A percentile compares a stretch with the other conserved stretches of the same genome.
Evolutionary conservation across 441 rosid genomes (phyloP).

Genomic region (Melastoma candidum): DNA sequence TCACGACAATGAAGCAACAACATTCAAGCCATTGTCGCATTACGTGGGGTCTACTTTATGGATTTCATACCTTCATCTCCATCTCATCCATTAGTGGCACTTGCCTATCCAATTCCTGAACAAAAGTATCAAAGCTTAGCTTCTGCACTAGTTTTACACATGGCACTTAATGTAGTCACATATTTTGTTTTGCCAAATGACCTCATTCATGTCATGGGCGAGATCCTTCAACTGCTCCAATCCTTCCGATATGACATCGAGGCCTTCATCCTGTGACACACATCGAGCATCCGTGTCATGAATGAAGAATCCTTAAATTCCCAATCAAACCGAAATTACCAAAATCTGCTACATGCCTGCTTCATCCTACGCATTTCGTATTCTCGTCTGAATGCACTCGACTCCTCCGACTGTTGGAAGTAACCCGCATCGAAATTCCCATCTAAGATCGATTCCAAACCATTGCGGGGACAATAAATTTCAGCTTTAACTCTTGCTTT

Average conservation of each 20-base stretch:
- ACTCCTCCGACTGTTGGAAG: slow-evolving; percentile 46
- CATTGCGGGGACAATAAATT: too few relatives aligned
- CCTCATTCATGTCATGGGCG: slow-evolving; percentile 63
- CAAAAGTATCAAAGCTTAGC: slow-evolving; percentile 1
- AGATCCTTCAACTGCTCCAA: slow-evolving; percentile 41
- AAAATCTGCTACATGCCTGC: background rate
- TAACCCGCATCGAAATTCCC: slow-evolving; percentile 28
- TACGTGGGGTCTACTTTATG: too few relatives aligned
- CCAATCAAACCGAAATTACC: too few relatives aligned
- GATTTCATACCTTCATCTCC: slow-evolving; percentile 35
- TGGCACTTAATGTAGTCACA: slow-evolving; percentile 3
- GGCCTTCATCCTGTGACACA: slow-evolving; percentile 47
- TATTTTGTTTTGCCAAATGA: slow-evolving; percentile 10
- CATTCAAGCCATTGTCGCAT: too few relatives aligned
- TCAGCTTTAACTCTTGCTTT: background rate
- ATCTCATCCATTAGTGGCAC: slow-evolving; percentile 60
- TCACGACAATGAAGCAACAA: background rate
- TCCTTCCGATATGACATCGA: slow-evolving; percentile 57
- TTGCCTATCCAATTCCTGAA: slow-evolving; percentile 63
- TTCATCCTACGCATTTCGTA: slow-evolving; percentile 51
- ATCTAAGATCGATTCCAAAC: slow-evolving; percentile 22
- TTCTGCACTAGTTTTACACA: slow-evolving; percentile 2
- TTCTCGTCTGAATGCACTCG: slow-evolving; percentile 41
- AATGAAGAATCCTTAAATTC: too few relatives aligned
- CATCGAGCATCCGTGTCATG: too few relatives aligned